A percentile compares a stretch with the other conserved stretches of the same genome.
phyloP scores from a whole-genome alignment of 345 rosid genomes.

The Pistacia atlantica region DNA sequence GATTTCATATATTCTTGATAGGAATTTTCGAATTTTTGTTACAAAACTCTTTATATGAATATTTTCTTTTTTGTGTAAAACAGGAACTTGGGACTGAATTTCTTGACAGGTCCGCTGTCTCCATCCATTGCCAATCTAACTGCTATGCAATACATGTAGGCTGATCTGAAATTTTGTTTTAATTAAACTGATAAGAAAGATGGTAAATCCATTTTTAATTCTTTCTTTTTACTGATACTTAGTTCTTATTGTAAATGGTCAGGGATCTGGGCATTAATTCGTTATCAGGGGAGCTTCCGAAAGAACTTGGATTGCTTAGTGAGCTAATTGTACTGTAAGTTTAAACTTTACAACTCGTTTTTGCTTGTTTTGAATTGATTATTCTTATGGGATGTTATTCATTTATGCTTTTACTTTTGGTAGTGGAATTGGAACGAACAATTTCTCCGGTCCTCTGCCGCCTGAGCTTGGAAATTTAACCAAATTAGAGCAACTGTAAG shows the following conservation, averaged over 20 bases:
- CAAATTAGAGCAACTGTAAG: constrained; percentile 60
- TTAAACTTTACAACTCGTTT: constrained; percentile 12
- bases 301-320: constrained; percentile 64
- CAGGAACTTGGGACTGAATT: constrained; percentile 53
- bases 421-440: constrained; percentile 55
- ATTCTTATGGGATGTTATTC: too few relatives aligned
- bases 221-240: background rate
- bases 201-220: background rate
- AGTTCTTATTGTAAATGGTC: background rate
- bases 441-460: constrained; percentile 73
- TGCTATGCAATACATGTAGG: constrained; percentile 66
- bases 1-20: background rate
- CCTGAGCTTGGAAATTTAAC: constrained; percentile 56
- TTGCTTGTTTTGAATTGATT: too few relatives aligned
- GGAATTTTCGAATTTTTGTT: too few relatives aligned
- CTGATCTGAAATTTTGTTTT: background rate
- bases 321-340: constrained; percentile 56
- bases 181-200: background rate
- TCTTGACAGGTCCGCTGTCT: constrained; percentile 51
- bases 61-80: constrained; percentile 3
- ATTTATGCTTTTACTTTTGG: background rate
- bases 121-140: constrained; percentile 51
- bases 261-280: constrained; percentile 62
- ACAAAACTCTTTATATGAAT: background rate
- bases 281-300: constrained; percentile 65